A percentile compares a stretch with the other conserved stretches of the same genome.
Conservation (phyloP, 768 basidiomycete species). For the Kwoniella bestiolae region DNA sequence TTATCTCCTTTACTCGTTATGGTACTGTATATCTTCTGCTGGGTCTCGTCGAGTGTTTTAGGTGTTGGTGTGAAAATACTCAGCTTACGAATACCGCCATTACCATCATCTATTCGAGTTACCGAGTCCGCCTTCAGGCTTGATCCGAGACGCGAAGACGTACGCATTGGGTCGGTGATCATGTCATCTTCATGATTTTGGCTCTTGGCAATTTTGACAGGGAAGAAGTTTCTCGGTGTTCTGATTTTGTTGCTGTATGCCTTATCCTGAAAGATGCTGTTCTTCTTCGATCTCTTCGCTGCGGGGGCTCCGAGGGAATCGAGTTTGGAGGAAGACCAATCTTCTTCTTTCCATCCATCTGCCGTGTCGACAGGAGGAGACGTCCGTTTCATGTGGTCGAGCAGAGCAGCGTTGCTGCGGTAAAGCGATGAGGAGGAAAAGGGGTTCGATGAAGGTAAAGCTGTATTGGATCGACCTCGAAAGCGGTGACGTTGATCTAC, state of each 20-base stretch:
- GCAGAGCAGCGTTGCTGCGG: neutral
- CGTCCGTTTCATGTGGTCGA: neutral
- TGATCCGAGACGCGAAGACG: neutral
- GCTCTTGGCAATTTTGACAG: neutral
- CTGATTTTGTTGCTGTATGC: neutral
- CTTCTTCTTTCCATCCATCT: neutral
- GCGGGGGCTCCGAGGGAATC: neutral
- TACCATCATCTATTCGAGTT: too few relatives aligned
- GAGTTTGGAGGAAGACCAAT: neutral
- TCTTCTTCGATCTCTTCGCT: neutral
- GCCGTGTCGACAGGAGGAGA: neutral
- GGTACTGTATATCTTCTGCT: neutral
- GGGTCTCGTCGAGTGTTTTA: neutral
- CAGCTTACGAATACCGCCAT: neutral
- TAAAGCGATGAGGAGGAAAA: neutral
- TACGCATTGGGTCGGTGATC: neutral
- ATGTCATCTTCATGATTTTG: neutral
- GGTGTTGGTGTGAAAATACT: constrained; percentile 6
- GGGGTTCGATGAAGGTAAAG: neutral
- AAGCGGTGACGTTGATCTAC: too few relatives aligned
- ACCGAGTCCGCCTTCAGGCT: too few relatives aligned
- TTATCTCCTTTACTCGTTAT: constrained; percentile 1
- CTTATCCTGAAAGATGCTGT: neutral
- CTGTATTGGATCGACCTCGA: neutral
- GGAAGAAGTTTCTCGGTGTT: neutral